Evolutionary conservation across 1,284 basidiomycete genomes (phyloP), one percentile per base, ranked within the genome.

Genomic region (Porogramme epimiltina): DNA sequence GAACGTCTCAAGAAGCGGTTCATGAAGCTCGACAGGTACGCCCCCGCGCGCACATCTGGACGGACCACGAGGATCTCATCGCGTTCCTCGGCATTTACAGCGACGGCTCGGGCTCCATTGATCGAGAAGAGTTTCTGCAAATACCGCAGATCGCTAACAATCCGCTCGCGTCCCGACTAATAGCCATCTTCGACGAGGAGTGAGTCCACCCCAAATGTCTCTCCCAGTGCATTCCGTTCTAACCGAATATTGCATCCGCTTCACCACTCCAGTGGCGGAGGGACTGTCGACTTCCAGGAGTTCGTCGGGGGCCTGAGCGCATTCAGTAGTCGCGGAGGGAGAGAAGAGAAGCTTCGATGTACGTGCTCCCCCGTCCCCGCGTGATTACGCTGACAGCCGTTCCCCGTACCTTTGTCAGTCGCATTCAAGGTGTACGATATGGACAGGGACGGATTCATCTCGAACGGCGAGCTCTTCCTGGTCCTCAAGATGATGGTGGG

Each of bases 401-500:
- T 13, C 36, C 19, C 20, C 26, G 22, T 19, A 10, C 9, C 15
- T n/a, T 18, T 20, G 22, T 8, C 58, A 95, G 93, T 97, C 66
- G 94, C 95, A 4, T 97, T 96, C 82, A 97, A 99, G 70, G 97
- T 99, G 45, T 99, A 99, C 67, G 97, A 99, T 69, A 94, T 99
- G 75, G 96, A 99, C 69, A 82, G 96, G 44, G 96, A 99, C 66
- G 95, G 94, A 1, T 96, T 77, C 72, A 99, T 99, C 68, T 97
- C 94, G n/a, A 99, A 99, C 67, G 97, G 96, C 51, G 96, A 99
- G 73, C 82, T 99, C 42, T 99, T 98, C 76, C 77, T 99, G 46
- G 96, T 99, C 36, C 77, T 99, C 58, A 99, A 99, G 80, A 98
- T 99, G 93, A 99, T 99, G 96, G 97, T 99, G 40, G 96, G 96